Evolutionary conservation across 768 basidiomycete genomes (phyloP).

Genomic region (Boletus edulis): DNA sequence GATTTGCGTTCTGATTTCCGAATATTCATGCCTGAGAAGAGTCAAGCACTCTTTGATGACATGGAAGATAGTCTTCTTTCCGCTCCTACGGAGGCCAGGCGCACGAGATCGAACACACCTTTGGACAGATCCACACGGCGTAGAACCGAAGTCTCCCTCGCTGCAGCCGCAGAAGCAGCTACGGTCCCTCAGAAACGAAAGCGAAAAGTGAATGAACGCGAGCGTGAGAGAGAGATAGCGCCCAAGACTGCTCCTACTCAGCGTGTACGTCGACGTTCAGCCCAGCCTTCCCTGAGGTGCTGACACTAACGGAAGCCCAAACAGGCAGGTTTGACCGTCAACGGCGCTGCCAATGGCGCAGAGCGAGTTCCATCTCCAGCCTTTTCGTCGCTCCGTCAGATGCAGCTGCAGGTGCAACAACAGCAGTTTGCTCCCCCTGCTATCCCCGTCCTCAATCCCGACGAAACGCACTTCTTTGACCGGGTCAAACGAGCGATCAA

Average conservation of each 20-base stretch:
- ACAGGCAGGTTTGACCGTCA: slow-evolving; percentile 19
- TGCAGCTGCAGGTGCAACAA: slow-evolving; percentile 22
- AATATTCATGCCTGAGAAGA: slow-evolving; percentile 69
- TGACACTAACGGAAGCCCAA: slow-evolving; percentile 17
- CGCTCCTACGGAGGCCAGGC: slow-evolving; percentile 27
- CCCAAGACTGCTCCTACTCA: slow-evolving; percentile 22
- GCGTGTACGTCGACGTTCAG: slow-evolving; percentile 19
- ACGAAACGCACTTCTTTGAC: slow-evolving; percentile 87
- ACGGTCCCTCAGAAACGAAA: slow-evolving; percentile 68
- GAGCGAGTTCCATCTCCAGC: slow-evolving; percentile 25
- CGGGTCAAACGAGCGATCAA: slow-evolving; percentile 75
- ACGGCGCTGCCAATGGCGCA: slow-evolving; percentile 16
- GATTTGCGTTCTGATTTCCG: slow-evolving; percentile 73
- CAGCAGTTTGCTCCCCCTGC: slow-evolving; percentile 17
- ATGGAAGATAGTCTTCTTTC: slow-evolving; percentile 29
- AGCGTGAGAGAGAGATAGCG: slow-evolving; percentile 35
- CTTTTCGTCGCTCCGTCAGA: slow-evolving; percentile 20
- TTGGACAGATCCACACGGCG: slow-evolving; percentile 39
- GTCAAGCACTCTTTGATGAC: slow-evolving; percentile 50
- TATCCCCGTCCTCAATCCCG: slow-evolving; percentile 26
- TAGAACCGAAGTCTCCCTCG: slow-evolving; percentile 45
- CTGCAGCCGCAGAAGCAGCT: slow-evolving; percentile 35
- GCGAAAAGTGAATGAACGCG: slow-evolving; percentile 51
- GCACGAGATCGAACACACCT: slow-evolving; percentile 35
- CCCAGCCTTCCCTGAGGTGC: not conserved